A percentile compares a stretch with the other conserved stretches of the same genome.
Evolutionary conservation across 1,284 basidiomycete genomes (phyloP).

Genomic region (Inonotus hispidus): DNA sequence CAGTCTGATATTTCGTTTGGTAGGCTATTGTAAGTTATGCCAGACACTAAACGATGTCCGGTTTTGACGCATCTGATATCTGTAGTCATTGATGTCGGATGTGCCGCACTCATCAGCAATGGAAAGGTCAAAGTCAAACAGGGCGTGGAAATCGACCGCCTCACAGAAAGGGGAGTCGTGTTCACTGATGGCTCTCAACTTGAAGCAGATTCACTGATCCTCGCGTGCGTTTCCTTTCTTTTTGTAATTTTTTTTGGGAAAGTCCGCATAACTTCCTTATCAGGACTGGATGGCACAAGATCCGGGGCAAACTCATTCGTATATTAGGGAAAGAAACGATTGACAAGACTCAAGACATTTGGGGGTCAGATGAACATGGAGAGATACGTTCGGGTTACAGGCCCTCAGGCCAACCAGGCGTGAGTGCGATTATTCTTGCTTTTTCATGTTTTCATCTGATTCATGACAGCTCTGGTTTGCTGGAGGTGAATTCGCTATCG

Average conservation of each 20-base stretch:
- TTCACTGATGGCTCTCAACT: conserved; percentile 30
- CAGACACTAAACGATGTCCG: neutral
- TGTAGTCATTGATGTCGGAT: conserved; percentile 38
- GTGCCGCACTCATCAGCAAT: conserved; percentile 29
- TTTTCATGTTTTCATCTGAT: neutral
- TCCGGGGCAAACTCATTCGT: conserved; percentile 5
- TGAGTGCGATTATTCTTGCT: conserved; percentile 15
- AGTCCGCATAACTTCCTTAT: neutral
- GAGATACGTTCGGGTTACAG: conserved; percentile 25
- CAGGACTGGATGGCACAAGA: conserved; percentile 13
- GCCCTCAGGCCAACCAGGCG: conserved; percentile 33
- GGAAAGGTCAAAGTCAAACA: conserved; percentile 29
- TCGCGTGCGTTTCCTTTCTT: conserved; percentile 21
- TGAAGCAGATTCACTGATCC: conserved; percentile 30
- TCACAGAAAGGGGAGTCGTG: conserved; percentile 26
- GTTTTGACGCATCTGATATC: neutral
- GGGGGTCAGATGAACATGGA: conserved; percentile 26
- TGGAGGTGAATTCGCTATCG: conserved; percentile 30
- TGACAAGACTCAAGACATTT: conserved; percentile 21
- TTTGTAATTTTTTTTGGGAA: neutral
- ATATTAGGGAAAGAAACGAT: conserved; percentile 27
- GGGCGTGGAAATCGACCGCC: conserved; percentile 27
- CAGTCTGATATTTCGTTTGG: neutral
- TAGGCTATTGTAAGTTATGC: conserved; percentile 16
- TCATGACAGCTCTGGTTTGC: conserved; percentile 32